Evolutionary conservation across 2,329 filamentous ascomycete species (phyloP).

Genomic region (Penicillium sp.): DNA sequence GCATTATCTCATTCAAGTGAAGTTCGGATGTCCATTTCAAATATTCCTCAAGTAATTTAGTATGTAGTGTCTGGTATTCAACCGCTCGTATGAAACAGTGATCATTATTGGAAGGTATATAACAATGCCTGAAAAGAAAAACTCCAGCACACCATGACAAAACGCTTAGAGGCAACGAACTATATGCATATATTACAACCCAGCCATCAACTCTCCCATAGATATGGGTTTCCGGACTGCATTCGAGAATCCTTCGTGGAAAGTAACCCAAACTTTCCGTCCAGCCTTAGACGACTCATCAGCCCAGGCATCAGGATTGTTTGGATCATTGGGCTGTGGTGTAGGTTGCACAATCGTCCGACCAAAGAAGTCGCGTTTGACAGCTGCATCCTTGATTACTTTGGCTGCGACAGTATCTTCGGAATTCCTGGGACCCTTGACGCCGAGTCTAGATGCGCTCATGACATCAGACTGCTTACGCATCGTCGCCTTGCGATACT

Average conservation of each 20-base stretch:
- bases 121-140: neutral
- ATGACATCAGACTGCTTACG: slow-evolving; percentile 63
- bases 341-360: slow-evolving; percentile 58
- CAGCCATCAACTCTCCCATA: slow-evolving; percentile 69
- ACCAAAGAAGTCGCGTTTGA: slow-evolving; percentile 85
- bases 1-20: neutral
- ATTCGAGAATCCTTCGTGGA: slow-evolving; percentile 87
- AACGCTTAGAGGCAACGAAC: slow-evolving; percentile 4
- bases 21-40: neutral
- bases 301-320: slow-evolving; percentile 23
- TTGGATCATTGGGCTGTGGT: slow-evolving; percentile 40
- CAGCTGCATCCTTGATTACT: slow-evolving; percentile 32
- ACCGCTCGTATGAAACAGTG: neutral
- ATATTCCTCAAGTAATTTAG: neutral
- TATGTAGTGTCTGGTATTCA: neutral
- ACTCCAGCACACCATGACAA: neutral
- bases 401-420: slow-evolving; percentile 32
- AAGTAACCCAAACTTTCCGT: slow-evolving; percentile 78
- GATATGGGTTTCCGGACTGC: slow-evolving; percentile 86
- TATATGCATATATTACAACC: slow-evolving; percentile 28
- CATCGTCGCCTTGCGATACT: slow-evolving; percentile 71
- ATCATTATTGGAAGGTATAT: neutral
- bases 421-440: neutral
- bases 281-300: slow-evolving; percentile 42
- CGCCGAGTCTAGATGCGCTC: slow-evolving; percentile 35